Evolutionary conservation across 257 asterid genomes (phyloP).

Genomic region (Ajuga chamaepitys): DNA sequence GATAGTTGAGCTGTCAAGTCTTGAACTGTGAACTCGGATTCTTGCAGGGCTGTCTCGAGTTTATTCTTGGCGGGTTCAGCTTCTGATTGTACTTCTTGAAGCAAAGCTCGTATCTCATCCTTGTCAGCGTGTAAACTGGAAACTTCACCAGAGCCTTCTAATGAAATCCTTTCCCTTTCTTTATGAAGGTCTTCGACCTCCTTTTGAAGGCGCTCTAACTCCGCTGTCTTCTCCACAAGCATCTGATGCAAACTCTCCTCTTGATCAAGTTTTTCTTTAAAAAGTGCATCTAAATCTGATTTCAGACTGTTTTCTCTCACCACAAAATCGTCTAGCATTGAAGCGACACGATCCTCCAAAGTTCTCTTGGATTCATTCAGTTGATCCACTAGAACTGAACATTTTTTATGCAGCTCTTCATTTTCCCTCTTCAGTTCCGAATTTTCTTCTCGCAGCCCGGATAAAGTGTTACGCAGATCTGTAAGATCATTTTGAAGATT

Average conservation of each 20-base stretch:
- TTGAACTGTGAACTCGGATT: slow-evolving; percentile 32
- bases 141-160: slow-evolving; percentile 29
- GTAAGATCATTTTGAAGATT: slow-evolving; percentile 29
- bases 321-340: slow-evolving; percentile 33
- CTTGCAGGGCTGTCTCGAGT: slow-evolving; percentile 17
- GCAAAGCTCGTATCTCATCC: slow-evolving; percentile 33
- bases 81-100: slow-evolving; percentile 33
- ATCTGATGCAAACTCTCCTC: slow-evolving; percentile 24
- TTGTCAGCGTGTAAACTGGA: slow-evolving; percentile 39
- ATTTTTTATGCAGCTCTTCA: slow-evolving; percentile 30
- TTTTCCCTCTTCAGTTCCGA: slow-evolving; percentile 36
- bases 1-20: slow-evolving; percentile 36
- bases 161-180: slow-evolving; percentile 38
- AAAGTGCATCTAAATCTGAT: slow-evolving; percentile 42
- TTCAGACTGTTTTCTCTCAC: slow-evolving; percentile 35
- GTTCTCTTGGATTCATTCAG: slow-evolving; percentile 31
- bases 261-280: slow-evolving; percentile 31
- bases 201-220: slow-evolving; percentile 29
- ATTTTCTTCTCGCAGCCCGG: neutral
- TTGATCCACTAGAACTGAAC: slow-evolving; percentile 33
- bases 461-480: slow-evolving; percentile 16
- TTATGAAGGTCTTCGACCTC: slow-evolving; percentile 28
- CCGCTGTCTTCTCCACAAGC: slow-evolving; percentile 23
- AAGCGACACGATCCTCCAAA: slow-evolving; percentile 43
- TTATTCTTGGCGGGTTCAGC: slow-evolving; percentile 26